These are phyloP conservation scores for Ogataea corticis DNA, from an alignment of 805 yeast species.

Conservation along the genomic window DNA sequence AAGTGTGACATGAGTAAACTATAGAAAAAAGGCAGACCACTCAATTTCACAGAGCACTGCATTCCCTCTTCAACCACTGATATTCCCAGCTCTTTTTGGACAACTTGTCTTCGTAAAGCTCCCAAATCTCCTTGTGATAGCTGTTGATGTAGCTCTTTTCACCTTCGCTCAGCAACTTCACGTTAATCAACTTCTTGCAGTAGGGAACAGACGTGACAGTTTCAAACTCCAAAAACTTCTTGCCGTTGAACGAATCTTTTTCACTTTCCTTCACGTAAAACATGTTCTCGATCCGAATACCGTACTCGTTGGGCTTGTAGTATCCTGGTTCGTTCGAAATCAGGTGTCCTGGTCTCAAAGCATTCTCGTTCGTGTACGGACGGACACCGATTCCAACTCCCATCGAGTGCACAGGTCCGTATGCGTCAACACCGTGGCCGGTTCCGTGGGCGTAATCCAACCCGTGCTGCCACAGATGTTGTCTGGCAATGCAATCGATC, in stretches of 20 bases:
- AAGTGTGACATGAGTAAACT: background rate
- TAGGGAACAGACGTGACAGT: constrained; percentile 61
- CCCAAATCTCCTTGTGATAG: constrained; percentile 50
- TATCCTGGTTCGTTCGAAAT: constrained; percentile 65
- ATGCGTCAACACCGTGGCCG: constrained; percentile 65
- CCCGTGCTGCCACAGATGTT: constrained; percentile 55
- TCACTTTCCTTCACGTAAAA: constrained; percentile 47
- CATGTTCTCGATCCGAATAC: constrained; percentile 56
- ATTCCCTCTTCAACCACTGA: constrained; percentile 54
- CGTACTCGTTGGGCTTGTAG: constrained; percentile 59
- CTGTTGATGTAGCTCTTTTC: constrained; percentile 52
- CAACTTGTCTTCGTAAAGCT: constrained; percentile 40
- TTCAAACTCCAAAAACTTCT: constrained; percentile 50
- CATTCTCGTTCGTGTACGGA: constrained; percentile 45
- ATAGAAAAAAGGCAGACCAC: background rate
- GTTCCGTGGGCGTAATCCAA: constrained; percentile 65
- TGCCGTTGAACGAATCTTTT: constrained; percentile 37
- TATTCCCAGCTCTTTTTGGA: constrained; percentile 39
- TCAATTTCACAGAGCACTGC: constrained; percentile 27
- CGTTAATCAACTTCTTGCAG: constrained; percentile 52
- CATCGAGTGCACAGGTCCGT: constrained; percentile 61
- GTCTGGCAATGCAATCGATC: constrained; percentile 60
- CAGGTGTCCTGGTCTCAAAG: constrained; percentile 53
- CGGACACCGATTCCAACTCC: constrained; percentile 63
- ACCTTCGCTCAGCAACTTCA: constrained; percentile 41